phyloP scores from a whole-genome alignment of 164 flowering plant species.

The Chimonanthus praecox region DNA sequence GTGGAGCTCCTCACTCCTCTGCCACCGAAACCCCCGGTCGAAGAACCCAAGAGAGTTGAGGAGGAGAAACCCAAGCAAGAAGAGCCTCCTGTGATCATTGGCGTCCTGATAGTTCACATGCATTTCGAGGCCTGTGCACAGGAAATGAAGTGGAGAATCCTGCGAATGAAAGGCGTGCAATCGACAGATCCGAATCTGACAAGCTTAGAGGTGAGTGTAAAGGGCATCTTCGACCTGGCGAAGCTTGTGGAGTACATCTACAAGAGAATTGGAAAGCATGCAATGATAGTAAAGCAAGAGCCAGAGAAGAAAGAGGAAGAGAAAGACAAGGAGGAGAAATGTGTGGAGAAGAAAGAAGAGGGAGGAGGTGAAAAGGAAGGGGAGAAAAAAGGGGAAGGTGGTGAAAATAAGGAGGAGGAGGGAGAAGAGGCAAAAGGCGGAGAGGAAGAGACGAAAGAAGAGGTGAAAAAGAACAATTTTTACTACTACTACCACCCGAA shows the following conservation, averaged over 20 bases:
- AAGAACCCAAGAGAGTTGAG: conserved; percentile 32
- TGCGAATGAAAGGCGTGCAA: conserved; percentile 81
- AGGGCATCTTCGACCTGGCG: conserved; percentile 60
- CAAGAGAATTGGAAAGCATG: conserved; percentile 79
- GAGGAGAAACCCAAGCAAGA: conserved; percentile 10
- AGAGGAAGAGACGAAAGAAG: conserved; percentile 1
- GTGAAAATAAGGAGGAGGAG: conserved; percentile 13
- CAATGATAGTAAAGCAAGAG: conserved; percentile 56
- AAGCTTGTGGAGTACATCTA: conserved; percentile 65
- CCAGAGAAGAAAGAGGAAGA: conserved; percentile 47
- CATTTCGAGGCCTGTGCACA: conserved; percentile 86
- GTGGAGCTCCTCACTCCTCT: conserved; percentile 14
- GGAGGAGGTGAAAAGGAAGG: conserved; percentile 12
- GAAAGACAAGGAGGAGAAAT: conserved; percentile 15
- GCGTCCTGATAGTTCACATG: conserved; percentile 76
- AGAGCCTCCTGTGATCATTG: conserved; percentile 47
- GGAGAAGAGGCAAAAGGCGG: neutral
- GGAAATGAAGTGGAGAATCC: conserved; percentile 64
- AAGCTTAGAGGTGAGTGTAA: conserved; percentile 68
- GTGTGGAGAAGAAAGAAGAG: conserved; percentile 23
- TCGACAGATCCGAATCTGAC: conserved; percentile 65
- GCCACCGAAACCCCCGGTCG: conserved; percentile 5
- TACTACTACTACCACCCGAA: neutral
- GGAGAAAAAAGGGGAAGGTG: conserved; percentile 14
- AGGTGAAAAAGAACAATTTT: conserved; percentile 10